A percentile compares a stretch with the other conserved stretches of the same genome.
phyloP scores from a whole-genome alignment of 768 basidiomycete species.

The Mycena rebaudengoi region DNA sequence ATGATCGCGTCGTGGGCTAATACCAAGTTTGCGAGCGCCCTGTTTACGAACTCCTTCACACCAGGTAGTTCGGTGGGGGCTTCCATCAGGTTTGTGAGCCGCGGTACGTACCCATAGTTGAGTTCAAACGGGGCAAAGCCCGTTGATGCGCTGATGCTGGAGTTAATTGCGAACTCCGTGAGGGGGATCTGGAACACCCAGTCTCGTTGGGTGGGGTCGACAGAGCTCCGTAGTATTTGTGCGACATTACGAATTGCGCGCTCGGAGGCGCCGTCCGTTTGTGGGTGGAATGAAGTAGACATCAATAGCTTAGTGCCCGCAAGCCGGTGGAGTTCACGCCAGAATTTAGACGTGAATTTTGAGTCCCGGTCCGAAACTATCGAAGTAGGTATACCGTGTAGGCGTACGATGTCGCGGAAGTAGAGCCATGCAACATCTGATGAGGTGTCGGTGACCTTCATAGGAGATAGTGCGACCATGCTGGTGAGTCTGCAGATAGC shows the following conservation, averaged over 20 bases:
- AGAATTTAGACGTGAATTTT: conserved; percentile 30
- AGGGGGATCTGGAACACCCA: conserved; percentile 33
- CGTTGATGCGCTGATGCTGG: conserved; percentile 2
- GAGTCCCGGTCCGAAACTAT: conserved; percentile 36
- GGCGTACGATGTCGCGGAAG: conserved; percentile 10
- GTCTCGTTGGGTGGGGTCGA: conserved; percentile 33
- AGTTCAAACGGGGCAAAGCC: conserved; percentile 28
- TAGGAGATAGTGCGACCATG: conserved; percentile 1
- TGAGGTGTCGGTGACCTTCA: not conserved
- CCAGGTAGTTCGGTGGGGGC: not conserved
- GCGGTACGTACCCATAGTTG: not conserved
- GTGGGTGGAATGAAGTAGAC: no score
- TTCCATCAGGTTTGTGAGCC: not conserved
- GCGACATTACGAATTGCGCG: no score
- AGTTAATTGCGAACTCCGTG: no score
- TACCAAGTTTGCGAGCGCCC: not conserved
- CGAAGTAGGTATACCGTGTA: conserved; percentile 22
- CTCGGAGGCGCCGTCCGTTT: no score
- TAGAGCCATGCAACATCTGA: conserved; percentile 15
- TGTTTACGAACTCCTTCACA: not conserved
- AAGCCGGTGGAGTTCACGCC: conserved; percentile 22
- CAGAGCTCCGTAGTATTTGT: not conserved
- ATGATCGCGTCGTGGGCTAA: not conserved
- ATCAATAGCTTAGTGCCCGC: conserved; percentile 41
- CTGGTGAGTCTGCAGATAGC: not conserved